A percentile compares a stretch with the other conserved stretches of the same genome.
Conservation (phyloP, 208 protist genomes). For the Trypanosoma vivax region DNA sequence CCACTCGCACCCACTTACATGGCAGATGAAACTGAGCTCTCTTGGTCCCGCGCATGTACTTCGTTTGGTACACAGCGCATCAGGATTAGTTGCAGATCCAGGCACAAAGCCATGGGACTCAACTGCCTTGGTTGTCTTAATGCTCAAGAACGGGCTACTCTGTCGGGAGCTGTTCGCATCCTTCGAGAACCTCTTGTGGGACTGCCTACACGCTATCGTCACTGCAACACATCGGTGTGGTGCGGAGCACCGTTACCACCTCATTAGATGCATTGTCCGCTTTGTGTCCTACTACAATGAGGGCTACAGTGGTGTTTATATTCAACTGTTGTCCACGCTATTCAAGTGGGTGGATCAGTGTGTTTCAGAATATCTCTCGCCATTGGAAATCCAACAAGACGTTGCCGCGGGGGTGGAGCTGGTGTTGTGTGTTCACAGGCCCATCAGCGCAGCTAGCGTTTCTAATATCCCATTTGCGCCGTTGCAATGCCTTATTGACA, state of each 20-base stretch:
- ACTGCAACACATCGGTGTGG: constrained; percentile 70
- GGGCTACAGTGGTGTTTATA: constrained; percentile 16
- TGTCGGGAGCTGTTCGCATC: constrained; percentile 29
- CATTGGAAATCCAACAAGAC: constrained; percentile 52
- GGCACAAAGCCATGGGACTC: constrained; percentile 70
- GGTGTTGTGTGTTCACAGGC: constrained; percentile 39
- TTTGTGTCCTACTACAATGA: constrained; percentile 37
- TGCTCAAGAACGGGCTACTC: constrained; percentile 60
- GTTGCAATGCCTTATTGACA: constrained; percentile 76
- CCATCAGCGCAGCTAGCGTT: constrained; percentile 25
- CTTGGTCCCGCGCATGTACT: constrained; percentile 41
- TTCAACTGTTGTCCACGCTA: constrained; percentile 65
- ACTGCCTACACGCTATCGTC: constrained; percentile 82
- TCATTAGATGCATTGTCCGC: constrained; percentile 55
- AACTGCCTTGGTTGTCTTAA: constrained; percentile 49
- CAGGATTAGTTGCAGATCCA: constrained; percentile 53
- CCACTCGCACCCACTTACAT: constrained; percentile 63
- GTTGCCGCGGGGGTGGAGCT: constrained; percentile 76
- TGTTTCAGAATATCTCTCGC: constrained; percentile 20
- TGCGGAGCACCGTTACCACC: constrained; percentile 50
- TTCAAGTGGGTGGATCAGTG: constrained; percentile 65
- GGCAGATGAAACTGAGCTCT: constrained; percentile 43
- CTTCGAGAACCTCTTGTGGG: constrained; percentile 68
- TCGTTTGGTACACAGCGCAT: constrained; percentile 52
- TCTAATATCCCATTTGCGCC: constrained; percentile 57